Evolutionary conservation across 441 rosid genomes (phyloP), one percentile per base, ranked within the genome.

Genomic region (Euphorbia schlechtendalii): DNA sequence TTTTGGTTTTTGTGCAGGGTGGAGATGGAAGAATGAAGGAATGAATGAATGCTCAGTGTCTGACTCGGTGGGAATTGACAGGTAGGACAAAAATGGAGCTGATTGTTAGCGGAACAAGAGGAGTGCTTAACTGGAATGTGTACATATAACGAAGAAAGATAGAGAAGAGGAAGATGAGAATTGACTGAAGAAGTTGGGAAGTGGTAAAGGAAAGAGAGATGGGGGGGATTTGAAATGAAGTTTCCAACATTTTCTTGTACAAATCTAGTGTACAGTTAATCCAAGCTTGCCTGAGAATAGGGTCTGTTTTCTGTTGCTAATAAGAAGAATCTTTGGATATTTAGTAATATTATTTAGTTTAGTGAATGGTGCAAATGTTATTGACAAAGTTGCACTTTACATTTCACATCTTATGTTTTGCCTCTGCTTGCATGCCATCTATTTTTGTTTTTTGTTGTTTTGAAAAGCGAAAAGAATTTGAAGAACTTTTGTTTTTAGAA

Each of bases 41-140:
- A 21, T 28, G 46, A 34, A 1, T 36, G 66, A 13, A 27, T 27
- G 30, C 30, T 12, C 28, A 43, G 67, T 20, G 54, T 54, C 17
- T 58, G 61, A 63, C 18, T 38, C 10, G 56, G 59, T 51, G 62
- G 36, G 22, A n/a, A 51, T 14, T 27, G 30, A 27, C 30, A 27
- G 12, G 30, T 36, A 68, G 66, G 12, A 8, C 18, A 36, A 27
- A 54, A 34, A 61, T 46, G 75, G 80, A 71, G 76, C 77, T 22
- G 73, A 80, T 82, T 73, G 77, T 58, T 3, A n/a, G 25, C 6
- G 61, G 71, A 68, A 46, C 77, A 52, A 76, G 61, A 59, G 78
- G 83, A 13, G 49, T 45, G 58, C 63, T 59, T 45, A 34, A 56
- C 13, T 55, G 71, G 74, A 41, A 61, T 62, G 61, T 67, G 71